Evolutionary conservation across 202 grass and related monocot species (phyloP).

Genomic region (Eragrostis tef): DNA sequence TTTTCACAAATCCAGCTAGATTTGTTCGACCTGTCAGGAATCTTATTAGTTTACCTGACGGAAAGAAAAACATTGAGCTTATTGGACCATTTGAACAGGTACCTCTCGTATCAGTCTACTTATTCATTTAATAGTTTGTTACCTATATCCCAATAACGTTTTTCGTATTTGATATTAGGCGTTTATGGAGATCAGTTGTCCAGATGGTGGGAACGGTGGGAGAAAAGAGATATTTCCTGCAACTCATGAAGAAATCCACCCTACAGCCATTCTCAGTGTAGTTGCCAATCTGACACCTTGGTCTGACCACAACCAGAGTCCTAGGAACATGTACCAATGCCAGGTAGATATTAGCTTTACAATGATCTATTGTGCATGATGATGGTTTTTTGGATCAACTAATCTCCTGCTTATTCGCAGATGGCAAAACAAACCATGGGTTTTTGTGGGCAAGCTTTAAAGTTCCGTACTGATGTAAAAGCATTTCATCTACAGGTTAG

Average conservation of each 20-base stretch:
- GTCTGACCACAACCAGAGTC: constrained; percentile 98
- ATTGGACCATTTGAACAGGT: constrained; percentile 99
- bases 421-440: constrained; percentile 99
- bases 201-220: constrained; percentile 90
- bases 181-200: constrained; percentile 96
- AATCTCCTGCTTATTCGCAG: constrained; percentile 47
- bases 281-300: constrained; percentile 97
- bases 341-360: constrained; percentile 65
- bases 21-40: constrained; percentile 79
- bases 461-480: constrained; percentile 85
- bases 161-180: constrained; percentile 61
- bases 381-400: constrained; percentile 10
- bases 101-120: constrained; percentile 25
- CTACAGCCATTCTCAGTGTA: constrained; percentile 90
- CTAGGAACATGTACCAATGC: constrained; percentile 98
- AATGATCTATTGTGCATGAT: constrained; percentile 32
- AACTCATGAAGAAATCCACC: constrained; percentile 96
- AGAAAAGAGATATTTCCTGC: constrained; percentile 71
- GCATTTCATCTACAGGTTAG: constrained; percentile 91
- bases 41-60: constrained; percentile 51
- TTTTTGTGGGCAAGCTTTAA: constrained; percentile 83
- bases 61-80: constrained; percentile 69
- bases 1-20: constrained; percentile 80
- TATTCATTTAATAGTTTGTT: constrained; percentile 39
- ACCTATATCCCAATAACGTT: constrained; percentile 23